Base-by-base conservation (phyloP, 2,329 filamentous ascomycete genomes). In the Clonostachys rhizophaga region DNA sequence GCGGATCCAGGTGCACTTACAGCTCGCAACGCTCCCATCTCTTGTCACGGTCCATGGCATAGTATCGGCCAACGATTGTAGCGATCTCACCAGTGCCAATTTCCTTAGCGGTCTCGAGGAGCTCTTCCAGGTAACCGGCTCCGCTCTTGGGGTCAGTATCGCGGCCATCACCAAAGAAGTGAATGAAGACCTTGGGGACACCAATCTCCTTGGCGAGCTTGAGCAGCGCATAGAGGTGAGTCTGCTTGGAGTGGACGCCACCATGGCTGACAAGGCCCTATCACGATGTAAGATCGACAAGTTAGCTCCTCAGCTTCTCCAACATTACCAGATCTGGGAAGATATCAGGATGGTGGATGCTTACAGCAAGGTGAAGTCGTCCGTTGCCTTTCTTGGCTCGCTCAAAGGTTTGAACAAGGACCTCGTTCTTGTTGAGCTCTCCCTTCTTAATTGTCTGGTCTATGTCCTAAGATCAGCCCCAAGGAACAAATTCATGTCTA, bases 41-140 rank as follows among this genome's bases (percentile, higher is more conserved):
- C 89, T 97, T 97, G 70, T 99, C 94, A 58, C 94, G 91, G 76
- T 99, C 94, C 94, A 99, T 99, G 70, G 91, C 90, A 69, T 89
- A 99, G 84, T 97, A 99, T 58, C 92, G 85, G 50, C 94, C 94
- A 50, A 97, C 92, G 43, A 97, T 81, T 36, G 94, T 96, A 34
- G 89, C 92, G 54, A 99, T 81, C 70, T 96, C 80, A 55, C 92
- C 94, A 53, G 86, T 71, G 41, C 90, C 91, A 55, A 95, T 80
- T 68, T 97, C 89, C 71, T 94, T 84, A 54, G 81, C 82, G 58
- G 84, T 87, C 49, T 87, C 83, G 50, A 96, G 70, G 35, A 99
- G 79, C 65, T 91, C 82, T 70, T 96, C 76, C 83, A 99, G 84
- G 71, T 96, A 96, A 43, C 79, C 87, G 42, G 83, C 85, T 48